These are phyloP conservation scores for Naganishia friedmannii DNA, from an alignment of 768 basidiomycete species.

Conservation along the genomic window DNA sequence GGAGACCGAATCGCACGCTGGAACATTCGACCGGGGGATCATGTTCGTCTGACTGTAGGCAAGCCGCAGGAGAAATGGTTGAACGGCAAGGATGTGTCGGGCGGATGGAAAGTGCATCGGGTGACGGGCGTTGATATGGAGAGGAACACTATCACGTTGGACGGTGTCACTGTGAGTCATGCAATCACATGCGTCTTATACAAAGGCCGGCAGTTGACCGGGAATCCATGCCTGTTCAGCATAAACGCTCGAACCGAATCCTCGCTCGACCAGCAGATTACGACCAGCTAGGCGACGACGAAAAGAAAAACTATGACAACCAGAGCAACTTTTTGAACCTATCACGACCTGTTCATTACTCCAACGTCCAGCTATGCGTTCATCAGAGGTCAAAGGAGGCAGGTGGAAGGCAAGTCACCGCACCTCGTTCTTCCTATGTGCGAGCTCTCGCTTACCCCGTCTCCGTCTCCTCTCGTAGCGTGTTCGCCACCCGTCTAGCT, in stretches of 20 bases:
- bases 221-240: conserved; percentile 28
- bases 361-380: conserved; percentile 48
- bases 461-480: conserved; percentile 13
- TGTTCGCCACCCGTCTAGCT: conserved; percentile 43
- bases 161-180: conserved; percentile 43
- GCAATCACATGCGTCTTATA: neutral
- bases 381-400: conserved; percentile 31
- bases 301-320: conserved; percentile 34
- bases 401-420: conserved; percentile 12
- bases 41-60: conserved; percentile 45
- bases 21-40: conserved; percentile 48
- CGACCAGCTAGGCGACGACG: conserved; percentile 31
- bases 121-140: conserved; percentile 45
- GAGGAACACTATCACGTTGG: conserved; percentile 43
- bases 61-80: conserved; percentile 43
- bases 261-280: conserved; percentile 37
- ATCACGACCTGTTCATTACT: conserved; percentile 45
- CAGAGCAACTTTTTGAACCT: conserved; percentile 35
- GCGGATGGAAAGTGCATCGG: conserved; percentile 45
- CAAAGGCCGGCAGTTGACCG: too few species aligned
- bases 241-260: conserved; percentile 37
- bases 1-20: conserved; percentile 42
- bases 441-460: neutral
- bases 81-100: conserved; percentile 36
- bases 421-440: neutral